phyloP scores from a whole-genome alignment of 2,329 filamentous ascomycete genomes.

The Clonostachys chloroleuca region DNA sequence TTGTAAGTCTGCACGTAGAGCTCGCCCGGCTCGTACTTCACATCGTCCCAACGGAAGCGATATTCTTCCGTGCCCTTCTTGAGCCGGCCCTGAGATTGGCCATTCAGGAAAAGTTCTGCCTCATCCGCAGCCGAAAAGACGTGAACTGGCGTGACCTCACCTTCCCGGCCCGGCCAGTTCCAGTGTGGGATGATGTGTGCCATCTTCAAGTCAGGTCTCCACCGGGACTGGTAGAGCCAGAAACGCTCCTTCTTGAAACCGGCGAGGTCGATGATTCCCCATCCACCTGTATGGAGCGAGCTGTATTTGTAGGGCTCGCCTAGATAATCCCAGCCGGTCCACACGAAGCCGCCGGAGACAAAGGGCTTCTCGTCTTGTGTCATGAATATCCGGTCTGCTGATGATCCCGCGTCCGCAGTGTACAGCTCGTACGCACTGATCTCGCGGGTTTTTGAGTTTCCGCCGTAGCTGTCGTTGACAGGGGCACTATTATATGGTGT shows the following conservation, averaged over 20 bases:
- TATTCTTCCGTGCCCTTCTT: conserved; percentile 27
- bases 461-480: conserved; percentile 16
- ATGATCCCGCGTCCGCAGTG: conserved; percentile 34
- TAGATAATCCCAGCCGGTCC: conserved; percentile 44
- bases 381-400: conserved; percentile 47
- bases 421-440: conserved; percentile 49
- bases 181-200: conserved; percentile 52
- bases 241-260: no score
- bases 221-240: conserved; percentile 48
- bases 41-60: conserved; percentile 46
- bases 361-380: conserved; percentile 40
- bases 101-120: conserved; percentile 49
- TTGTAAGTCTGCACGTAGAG: conserved; percentile 41
- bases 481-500: conserved; percentile 26
- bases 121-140: conserved; percentile 45
- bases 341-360: conserved; percentile 48
- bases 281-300: conserved; percentile 42
- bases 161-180: conserved; percentile 44
- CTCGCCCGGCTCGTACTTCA: conserved; percentile 40
- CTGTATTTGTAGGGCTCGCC: conserved; percentile 45
- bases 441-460: background rate
- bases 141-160: conserved; percentile 45
- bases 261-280: conserved; percentile 51
- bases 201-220: conserved; percentile 38
- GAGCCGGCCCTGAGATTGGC: conserved; percentile 32